These are phyloP conservation scores for Borovskyia barvae DNA, from an alignment of 208 protist genomes.

Conservation along the genomic window DNA sequence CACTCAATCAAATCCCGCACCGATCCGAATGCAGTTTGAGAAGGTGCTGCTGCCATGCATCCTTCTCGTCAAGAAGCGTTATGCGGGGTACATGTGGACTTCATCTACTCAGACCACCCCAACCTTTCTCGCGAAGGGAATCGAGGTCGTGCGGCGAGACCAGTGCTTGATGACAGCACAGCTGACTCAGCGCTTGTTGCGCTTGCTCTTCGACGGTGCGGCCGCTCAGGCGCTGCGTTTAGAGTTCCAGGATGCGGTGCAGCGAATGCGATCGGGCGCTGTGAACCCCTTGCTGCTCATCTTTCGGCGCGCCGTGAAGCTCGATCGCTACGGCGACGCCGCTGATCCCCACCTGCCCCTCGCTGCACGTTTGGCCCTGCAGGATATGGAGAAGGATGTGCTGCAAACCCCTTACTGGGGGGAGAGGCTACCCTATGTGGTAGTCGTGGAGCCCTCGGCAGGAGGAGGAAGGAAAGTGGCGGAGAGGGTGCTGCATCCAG, in stretches of 20 bases:
- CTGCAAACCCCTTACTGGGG: conserved; percentile 68
- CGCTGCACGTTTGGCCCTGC: conserved; percentile 58
- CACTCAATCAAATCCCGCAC: conserved; percentile 93
- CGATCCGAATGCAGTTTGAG: conserved; percentile 99
- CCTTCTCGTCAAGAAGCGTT: conserved; percentile 99
- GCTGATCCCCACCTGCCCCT: conserved; percentile 40
- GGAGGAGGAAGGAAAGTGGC: conserved; percentile 4
- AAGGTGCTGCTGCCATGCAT: conserved; percentile 99
- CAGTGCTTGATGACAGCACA: conserved; percentile 92
- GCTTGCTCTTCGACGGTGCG: conserved; percentile 50
- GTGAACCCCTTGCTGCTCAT: conserved; percentile 63
- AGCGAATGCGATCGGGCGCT: conserved; percentile 45
- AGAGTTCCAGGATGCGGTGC: conserved; percentile 37
- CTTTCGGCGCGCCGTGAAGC: conserved; percentile 77
- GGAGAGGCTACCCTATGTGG: conserved; percentile 75
- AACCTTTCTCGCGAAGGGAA: conserved; percentile 99
- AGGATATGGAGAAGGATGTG: conserved; percentile 59
- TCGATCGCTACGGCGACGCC: conserved; percentile 50
- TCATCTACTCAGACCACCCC: conserved; percentile 89
- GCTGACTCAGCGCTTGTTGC: conserved; percentile 41
- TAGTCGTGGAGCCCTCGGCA: conserved; percentile 32
- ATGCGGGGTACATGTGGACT: conserved; percentile 98
- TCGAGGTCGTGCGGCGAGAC: conserved; percentile 98
- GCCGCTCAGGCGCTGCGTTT: conserved; percentile 17
- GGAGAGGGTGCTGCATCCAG: conserved; percentile 55